phyloP scores from a whole-genome alignment of 805 yeast species.

The Zygoascus flipseniorum region DNA sequence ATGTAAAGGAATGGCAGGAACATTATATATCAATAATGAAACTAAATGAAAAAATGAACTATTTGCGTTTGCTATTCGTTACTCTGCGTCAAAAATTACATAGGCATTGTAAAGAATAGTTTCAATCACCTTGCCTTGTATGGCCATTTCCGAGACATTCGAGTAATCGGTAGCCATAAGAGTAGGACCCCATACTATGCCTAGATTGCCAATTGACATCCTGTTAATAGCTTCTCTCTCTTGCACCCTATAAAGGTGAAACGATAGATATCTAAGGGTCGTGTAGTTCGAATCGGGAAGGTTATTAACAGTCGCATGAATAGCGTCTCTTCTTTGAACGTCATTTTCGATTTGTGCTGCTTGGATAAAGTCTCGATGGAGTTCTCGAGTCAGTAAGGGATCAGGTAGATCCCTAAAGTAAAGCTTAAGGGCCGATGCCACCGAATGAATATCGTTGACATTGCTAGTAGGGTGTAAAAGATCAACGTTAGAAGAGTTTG shows the following conservation, averaged over 20 bases:
- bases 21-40: too few species aligned
- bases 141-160: slow-evolving; percentile 63
- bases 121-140: slow-evolving; percentile 71
- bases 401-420: slow-evolving; percentile 83
- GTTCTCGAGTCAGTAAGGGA: slow-evolving; percentile 64
- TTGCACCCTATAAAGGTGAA: slow-evolving; percentile 74
- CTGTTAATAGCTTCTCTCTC: slow-evolving; percentile 55
- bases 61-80: background rate
- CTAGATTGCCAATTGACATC: slow-evolving; percentile 74
- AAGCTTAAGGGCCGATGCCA: slow-evolving; percentile 79
- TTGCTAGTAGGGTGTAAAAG: slow-evolving; percentile 49
- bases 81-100: slow-evolving; percentile 65
- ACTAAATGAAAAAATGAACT: too few species aligned
- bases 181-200: slow-evolving; percentile 94
- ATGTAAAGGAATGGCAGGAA: too few species aligned
- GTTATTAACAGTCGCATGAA: slow-evolving; percentile 82
- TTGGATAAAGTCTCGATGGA: slow-evolving; percentile 53
- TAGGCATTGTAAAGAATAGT: slow-evolving; percentile 76
- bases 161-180: slow-evolving; percentile 60
- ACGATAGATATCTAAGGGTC: slow-evolving; percentile 73
- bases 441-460: slow-evolving; percentile 74
- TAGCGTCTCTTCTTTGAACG: slow-evolving; percentile 53
- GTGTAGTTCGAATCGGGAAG: slow-evolving; percentile 94
- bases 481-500: slow-evolving; percentile 50
- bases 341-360: slow-evolving; percentile 63